Base-by-base conservation (phyloP, 2,329 filamentous ascomycete species). In the Alternaria sp. region DNA sequence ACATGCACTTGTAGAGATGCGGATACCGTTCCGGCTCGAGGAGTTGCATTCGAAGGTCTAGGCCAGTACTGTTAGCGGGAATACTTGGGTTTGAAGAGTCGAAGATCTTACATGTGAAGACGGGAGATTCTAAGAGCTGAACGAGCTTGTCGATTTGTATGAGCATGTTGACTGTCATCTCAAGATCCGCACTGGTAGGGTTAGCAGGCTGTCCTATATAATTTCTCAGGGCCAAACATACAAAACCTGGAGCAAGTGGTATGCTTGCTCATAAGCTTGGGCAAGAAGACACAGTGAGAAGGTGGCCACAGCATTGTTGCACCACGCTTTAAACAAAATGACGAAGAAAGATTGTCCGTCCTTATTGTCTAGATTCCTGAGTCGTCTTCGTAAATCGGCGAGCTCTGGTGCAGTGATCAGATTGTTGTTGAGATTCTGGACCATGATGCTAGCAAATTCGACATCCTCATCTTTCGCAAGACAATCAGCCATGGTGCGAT, bases 81-180 rank as follows among this genome's bases (percentile, higher is more conserved):
- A 59, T 74, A 60, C 71, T 68, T 24, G 61, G 41, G 48, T 12
- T 6, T 22, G 24, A 18, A 11, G 3, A 34, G 3, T 7, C 26
- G 20, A 24, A 9, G 20, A 14, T 78, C 89, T 80, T 80, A 96
- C 93, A 99, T 47, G 95, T 99, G 74, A 99, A 99, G 1, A 99
- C 95, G 0, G 95, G 95, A 0, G 94, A 98, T 78, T 99, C 95
- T 39, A 99, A 88, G 16, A 99, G 85, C 78, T 99, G 95, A 12
- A 99, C 95, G 16, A 99, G 86, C 78, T 99, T 99, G 79, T 99
- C 95, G 69, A 99, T 97, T 77, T 99, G 96, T 43, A 99, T 99
- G 56, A 99, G 87, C 80, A 97, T 96, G 71, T 97, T 97, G 69
- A 99, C 95, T 0, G 94, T 98, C 93, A 99, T 98, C 78, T 99